Evolutionary conservation across 345 rosid species (phyloP).

Genomic region (Euclidium syriacum): DNA sequence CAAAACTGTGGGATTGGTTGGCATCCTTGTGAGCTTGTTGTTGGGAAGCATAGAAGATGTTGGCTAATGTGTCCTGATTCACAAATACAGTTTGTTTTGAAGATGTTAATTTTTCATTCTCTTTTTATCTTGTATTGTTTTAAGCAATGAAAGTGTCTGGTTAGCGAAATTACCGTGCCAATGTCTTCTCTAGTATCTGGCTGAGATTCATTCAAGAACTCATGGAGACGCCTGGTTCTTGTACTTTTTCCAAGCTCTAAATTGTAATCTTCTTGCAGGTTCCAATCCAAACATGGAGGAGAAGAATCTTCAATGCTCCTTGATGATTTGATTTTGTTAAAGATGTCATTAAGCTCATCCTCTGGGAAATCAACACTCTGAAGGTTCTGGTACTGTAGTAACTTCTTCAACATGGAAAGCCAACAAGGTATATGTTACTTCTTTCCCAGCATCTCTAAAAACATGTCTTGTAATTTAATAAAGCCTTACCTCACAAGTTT

Average conservation of each 20-base stretch:
- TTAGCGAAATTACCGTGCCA: slow-evolving; percentile 35
- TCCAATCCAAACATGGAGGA: slow-evolving; percentile 23
- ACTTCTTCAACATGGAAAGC: slow-evolving; percentile 6
- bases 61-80: slow-evolving; percentile 36
- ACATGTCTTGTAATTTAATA: neutral
- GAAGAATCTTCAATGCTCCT: slow-evolving; percentile 13
- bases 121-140: neutral
- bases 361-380: slow-evolving; percentile 37
- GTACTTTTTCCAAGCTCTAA: slow-evolving; percentile 21
- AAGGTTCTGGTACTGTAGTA: slow-evolving; percentile 43
- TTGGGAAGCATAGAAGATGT: slow-evolving; percentile 1
- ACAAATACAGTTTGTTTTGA: neutral
- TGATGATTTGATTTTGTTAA: slow-evolving; percentile 27
- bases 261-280: slow-evolving; percentile 16
- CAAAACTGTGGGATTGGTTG: slow-evolving; percentile 28
- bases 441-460: neutral
- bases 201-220: slow-evolving; percentile 54
- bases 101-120: neutral
- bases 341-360: slow-evolving; percentile 18
- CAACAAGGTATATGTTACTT: neutral
- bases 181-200: slow-evolving; percentile 37
- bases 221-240: slow-evolving; percentile 45
- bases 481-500: slow-evolving; percentile 25
- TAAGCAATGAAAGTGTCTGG: neutral
- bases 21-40: slow-evolving; percentile 25